These are phyloP conservation scores for Lophiotrema nucula DNA, from an alignment of 495 filamentous ascomycete genomes.

Conservation along the genomic window DNA sequence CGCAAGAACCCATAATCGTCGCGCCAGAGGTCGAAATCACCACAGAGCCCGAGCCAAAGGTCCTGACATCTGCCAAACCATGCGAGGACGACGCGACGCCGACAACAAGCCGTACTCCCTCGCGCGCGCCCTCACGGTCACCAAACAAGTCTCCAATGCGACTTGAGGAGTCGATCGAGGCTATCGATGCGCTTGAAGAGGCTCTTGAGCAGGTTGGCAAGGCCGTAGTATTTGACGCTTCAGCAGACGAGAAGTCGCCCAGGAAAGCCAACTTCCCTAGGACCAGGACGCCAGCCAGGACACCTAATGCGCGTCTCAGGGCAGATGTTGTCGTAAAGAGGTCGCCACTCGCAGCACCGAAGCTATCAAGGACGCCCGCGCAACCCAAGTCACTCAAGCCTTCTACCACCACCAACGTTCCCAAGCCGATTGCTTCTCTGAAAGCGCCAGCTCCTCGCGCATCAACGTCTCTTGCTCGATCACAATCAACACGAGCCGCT, in stretches of 20 bases:
- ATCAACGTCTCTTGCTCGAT: constrained; percentile 17
- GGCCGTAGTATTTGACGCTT: constrained; percentile 25
- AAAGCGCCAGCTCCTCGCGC: background rate
- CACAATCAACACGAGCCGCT: constrained; percentile 21
- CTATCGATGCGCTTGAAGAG: constrained; percentile 67
- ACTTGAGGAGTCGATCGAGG: constrained; percentile 69
- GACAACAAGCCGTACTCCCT: constrained; percentile 4
- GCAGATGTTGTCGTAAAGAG: background rate
- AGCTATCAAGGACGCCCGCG: constrained; percentile 16
- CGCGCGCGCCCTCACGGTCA: constrained; percentile 34
- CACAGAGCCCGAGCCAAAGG: constrained; percentile 27
- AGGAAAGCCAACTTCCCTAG: constrained; percentile 15
- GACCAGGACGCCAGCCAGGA: background rate
- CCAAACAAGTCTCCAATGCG: constrained; percentile 49
- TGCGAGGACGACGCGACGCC: constrained; percentile 23
- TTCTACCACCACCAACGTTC: background rate
- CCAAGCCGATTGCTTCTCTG: too few species aligned
- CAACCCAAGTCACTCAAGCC: constrained; percentile 25
- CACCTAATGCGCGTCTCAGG: constrained; percentile 5
- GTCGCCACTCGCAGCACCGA: constrained; percentile 16
- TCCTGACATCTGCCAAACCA: constrained; percentile 22
- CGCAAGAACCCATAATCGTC: constrained; percentile 1
- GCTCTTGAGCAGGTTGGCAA: constrained; percentile 57
- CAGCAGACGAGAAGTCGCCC: constrained; percentile 30
- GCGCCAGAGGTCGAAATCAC: constrained; percentile 7